Evolutionary conservation across 768 basidiomycete genomes (phyloP).

Genomic region (Leccinum variicolor): DNA sequence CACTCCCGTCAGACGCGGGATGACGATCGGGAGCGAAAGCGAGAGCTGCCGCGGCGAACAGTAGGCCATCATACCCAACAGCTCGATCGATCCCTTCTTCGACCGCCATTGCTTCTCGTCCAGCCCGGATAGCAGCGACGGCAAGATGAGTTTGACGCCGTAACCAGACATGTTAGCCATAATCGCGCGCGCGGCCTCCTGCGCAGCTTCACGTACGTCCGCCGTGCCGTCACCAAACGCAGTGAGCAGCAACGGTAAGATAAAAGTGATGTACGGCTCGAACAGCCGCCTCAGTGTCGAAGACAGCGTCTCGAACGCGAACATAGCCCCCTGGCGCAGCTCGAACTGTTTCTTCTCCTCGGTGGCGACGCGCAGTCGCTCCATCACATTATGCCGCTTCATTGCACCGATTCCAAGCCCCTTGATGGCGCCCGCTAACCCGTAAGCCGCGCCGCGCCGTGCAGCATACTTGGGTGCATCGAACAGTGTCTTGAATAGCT

Average conservation of each 20-base stretch:
- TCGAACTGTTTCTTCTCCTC: slow-evolving; percentile 91
- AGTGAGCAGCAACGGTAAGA: slow-evolving; percentile 78
- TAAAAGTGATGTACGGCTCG: slow-evolving; percentile 86
- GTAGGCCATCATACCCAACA: slow-evolving; percentile 98
- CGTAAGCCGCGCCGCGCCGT: slow-evolving; percentile 97
- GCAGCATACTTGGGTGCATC: slow-evolving; percentile 83
- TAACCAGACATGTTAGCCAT: slow-evolving; percentile 95
- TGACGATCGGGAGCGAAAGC: slow-evolving; percentile 91
- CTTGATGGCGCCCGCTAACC: slow-evolving; percentile 87
- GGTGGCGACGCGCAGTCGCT: slow-evolving; percentile 64
- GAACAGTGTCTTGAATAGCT: slow-evolving; percentile 73
- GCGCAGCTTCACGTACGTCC: slow-evolving; percentile 91
- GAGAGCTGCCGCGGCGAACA: slow-evolving; percentile 95
- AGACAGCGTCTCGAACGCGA: slow-evolving; percentile 91
- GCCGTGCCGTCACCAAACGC: slow-evolving; percentile 82
- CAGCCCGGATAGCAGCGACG: slow-evolving; percentile 81
- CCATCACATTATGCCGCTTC: slow-evolving; percentile 79
- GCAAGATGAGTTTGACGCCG: slow-evolving; percentile 93
- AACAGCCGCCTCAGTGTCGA: slow-evolving; percentile 84
- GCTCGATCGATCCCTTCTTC: slow-evolving; percentile 95
- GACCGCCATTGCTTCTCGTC: slow-evolving; percentile 99
- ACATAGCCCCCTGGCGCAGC: slow-evolving; percentile 89
- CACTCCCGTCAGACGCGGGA: slow-evolving; percentile 91
- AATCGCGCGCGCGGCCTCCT: slow-evolving; percentile 89
- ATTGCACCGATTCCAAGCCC: slow-evolving; percentile 86